Conservation (phyloP, 306 rosid genomes). For the Abrus pulchellus region DNA sequence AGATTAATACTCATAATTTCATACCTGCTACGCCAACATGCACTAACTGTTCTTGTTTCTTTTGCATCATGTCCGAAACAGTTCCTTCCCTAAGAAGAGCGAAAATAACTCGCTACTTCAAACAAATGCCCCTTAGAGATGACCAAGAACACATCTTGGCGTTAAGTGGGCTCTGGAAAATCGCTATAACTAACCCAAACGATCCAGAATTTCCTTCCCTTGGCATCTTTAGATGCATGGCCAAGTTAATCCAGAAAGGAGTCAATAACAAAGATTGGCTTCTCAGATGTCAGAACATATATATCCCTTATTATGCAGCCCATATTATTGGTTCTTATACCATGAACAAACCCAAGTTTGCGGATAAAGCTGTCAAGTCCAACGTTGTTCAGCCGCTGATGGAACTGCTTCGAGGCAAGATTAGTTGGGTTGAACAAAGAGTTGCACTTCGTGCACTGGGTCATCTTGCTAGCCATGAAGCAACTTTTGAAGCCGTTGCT, state of each 20-base stretch:
- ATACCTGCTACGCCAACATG: conserved; percentile 38
- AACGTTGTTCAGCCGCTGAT: conserved; percentile 62
- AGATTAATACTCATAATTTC: conserved; percentile 6
- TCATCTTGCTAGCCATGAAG: conserved; percentile 67
- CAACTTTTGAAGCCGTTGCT: conserved; percentile 56
- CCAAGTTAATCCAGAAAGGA: conserved; percentile 62
- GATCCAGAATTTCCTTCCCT: conserved; percentile 73
- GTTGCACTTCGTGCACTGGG: conserved; percentile 77
- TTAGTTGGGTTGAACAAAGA: conserved; percentile 81
- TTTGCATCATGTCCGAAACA: conserved; percentile 69
- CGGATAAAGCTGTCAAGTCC: conserved; percentile 59
- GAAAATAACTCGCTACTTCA: conserved; percentile 57
- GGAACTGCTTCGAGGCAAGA: conserved; percentile 67
- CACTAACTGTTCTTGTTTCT: conserved; percentile 60
- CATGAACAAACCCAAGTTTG: conserved; percentile 64
- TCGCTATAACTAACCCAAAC: conserved; percentile 66
- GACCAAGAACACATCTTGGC: conserved; percentile 63
- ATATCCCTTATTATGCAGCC: conserved; percentile 79
- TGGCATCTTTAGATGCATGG: conserved; percentile 74
- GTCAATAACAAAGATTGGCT: conserved; percentile 62
- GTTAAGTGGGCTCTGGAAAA: conserved; percentile 68
- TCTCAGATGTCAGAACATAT: conserved; percentile 61
- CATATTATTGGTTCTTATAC: conserved; percentile 76
- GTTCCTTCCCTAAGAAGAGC: conserved; percentile 52
- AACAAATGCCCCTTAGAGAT: conserved; percentile 60